Base-by-base conservation (phyloP, 192 early-diverging fungal genomes). In the Coemansia pectinata region DNA sequence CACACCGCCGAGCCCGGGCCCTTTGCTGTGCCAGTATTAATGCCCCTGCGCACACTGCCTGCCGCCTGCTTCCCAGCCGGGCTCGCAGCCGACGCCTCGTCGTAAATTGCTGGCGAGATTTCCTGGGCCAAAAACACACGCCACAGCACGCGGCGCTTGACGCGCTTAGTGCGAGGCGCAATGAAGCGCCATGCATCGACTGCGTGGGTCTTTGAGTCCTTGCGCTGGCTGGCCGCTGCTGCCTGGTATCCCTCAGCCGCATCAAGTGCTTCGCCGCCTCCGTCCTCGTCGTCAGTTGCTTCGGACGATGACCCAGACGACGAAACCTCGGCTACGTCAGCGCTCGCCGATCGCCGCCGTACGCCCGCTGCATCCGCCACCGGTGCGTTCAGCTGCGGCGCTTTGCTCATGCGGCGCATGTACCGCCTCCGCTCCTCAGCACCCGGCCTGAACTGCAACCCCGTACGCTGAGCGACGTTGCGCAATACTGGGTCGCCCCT, bases 1-100 rank as follows among this genome's bases (percentile, higher is more conserved):
- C 93, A 96, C 27, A 95, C 74, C 0, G 91, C 86, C 65, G 42
- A 73, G 23, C 59, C 79, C 69, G 31, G 67, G 71, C 40, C 63
- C 55, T 5, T 50, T 58, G 4, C 66, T 65, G 10, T 62, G 78
- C 31, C 66, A 40, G 40, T 65, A 60, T 53, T 21, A 44, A 78
- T 69, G 50, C 72, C 68, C 15, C 70, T 47, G 45, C 67, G 70
- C 29, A 73, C 58, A 15, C 74, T 76, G 47, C 52, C 53, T 12
- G 38, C 12, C 2, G 52, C 52, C 52, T 53, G 52, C 52, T 31
- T 53, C 9, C 52, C 52, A 25, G 52, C 52, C 11, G 52, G 52
- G 25, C 52, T 53, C 8, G 53, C 21, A 2, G 31, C 40, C 8
- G 74, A 44, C 4, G 66, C 61, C 39, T 81, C 76, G 50, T 71